These are phyloP conservation scores for Leccinum obscurum DNA, from an alignment of 768 basidiomycete genomes.

Conservation along the genomic window DNA sequence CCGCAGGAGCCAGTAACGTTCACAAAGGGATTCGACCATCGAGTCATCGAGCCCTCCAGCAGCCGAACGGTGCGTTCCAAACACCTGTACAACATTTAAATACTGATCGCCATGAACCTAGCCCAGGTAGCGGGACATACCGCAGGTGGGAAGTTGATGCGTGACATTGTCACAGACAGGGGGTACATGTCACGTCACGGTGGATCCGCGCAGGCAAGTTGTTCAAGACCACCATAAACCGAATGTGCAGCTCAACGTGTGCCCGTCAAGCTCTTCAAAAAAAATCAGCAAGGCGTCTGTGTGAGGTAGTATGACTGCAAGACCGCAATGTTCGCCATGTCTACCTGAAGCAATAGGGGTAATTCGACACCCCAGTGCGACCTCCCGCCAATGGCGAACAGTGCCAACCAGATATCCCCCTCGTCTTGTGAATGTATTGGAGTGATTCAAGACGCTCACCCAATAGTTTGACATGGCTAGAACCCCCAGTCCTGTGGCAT, in stretches of 20 bases:
- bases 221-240: conserved; percentile 28
- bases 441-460: conserved; percentile 36
- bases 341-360: conserved; percentile 10
- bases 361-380: conserved; percentile 4
- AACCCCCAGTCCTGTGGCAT: neutral
- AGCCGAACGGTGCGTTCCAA: conserved; percentile 6
- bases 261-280: conserved; percentile 26
- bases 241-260: conserved; percentile 32
- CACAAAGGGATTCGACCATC: neutral
- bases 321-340: conserved; percentile 4
- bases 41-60: neutral
- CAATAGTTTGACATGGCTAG: conserved; percentile 17
- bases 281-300: conserved; percentile 22
- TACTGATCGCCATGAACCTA: neutral
- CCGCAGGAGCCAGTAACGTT: neutral
- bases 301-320: conserved; percentile 30
- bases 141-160: conserved; percentile 7
- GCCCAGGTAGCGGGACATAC: too few species aligned
- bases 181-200: conserved; percentile 31
- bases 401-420: conserved; percentile 22
- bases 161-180: conserved; percentile 33
- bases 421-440: conserved; percentile 22
- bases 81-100: neutral
- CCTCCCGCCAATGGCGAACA: neutral
- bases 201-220: conserved; percentile 29